Evolutionary conservation across 2,329 filamentous ascomycete genomes (phyloP).

Genomic region (Neobulgaria alba): DNA sequence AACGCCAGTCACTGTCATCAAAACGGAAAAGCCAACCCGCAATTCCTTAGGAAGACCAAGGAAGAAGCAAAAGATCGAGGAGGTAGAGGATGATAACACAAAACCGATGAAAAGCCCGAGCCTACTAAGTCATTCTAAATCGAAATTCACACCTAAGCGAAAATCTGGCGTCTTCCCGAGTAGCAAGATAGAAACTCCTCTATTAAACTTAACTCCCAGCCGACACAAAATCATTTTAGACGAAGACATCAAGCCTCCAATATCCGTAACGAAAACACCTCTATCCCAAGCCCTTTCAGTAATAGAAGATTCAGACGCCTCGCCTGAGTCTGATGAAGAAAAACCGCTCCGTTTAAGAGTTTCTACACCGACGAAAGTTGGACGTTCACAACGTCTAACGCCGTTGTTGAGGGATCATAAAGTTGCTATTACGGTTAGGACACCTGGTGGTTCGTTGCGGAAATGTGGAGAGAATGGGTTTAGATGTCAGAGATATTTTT

Average conservation of each 20-base stretch:
- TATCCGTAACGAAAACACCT: neutral
- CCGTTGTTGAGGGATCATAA: conserved; percentile 6
- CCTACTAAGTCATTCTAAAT: conserved; percentile 3
- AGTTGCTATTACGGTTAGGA: conserved; percentile 29
- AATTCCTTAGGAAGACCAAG: neutral
- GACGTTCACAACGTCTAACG: neutral
- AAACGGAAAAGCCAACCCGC: conserved; percentile 3
- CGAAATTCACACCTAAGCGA: conserved; percentile 2
- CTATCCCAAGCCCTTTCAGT: neutral
- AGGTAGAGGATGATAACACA: conserved; percentile 4
- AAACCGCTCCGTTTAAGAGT: neutral
- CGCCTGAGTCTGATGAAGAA: neutral
- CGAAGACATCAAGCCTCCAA: conserved; percentile 7
- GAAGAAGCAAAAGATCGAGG: neutral
- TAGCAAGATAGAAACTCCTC: conserved; percentile 15
- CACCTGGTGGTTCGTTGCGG: conserved; percentile 39
- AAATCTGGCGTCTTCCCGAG: too few species aligned
- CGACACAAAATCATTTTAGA: conserved; percentile 7
- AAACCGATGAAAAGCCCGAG: neutral
- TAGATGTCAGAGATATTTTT: conserved; percentile 48
- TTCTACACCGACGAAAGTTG: conserved; percentile 5
- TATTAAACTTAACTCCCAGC: conserved; percentile 21
- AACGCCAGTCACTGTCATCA: conserved; percentile 7
- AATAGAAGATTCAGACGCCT: neutral
- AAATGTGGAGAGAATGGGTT: conserved; percentile 49